phyloP scores from a whole-genome alignment of 495 filamentous ascomycete genomes.

The Trichocladium uniseriatum region DNA sequence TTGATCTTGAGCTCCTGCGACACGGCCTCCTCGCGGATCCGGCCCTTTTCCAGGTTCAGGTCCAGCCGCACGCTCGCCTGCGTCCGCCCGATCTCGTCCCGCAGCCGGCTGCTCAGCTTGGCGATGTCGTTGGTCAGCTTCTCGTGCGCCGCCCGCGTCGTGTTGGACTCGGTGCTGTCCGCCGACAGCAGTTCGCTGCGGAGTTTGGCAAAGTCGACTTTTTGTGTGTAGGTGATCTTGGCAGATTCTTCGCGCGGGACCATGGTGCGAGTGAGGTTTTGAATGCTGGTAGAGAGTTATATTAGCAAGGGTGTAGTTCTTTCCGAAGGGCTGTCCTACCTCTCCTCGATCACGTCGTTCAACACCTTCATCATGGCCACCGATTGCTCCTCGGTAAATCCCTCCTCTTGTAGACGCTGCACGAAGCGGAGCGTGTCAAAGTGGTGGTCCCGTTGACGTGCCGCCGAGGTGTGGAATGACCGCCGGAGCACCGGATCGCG shows the following conservation, averaged over 20 bases:
- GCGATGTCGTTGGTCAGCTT: conserved; percentile 88
- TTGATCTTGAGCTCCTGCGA: conserved; percentile 97
- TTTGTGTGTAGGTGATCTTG: conserved; percentile 89
- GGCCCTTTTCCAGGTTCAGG: conserved; percentile 91
- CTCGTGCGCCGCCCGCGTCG: conserved; percentile 85
- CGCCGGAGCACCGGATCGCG: conserved; percentile 27
- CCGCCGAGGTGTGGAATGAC: conserved; percentile 62
- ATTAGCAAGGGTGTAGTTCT: no score
- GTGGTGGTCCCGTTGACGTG: conserved; percentile 68
- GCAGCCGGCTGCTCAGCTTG: conserved; percentile 76
- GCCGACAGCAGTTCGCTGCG: conserved; percentile 85
- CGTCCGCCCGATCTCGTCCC: conserved; percentile 89
- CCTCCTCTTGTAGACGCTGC: conserved; percentile 77
- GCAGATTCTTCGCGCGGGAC: conserved; percentile 89
- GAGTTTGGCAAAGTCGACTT: conserved; percentile 98
- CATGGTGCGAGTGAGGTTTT: conserved; percentile 97
- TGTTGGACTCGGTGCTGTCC: conserved; percentile 80
- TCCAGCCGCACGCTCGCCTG: conserved; percentile 87
- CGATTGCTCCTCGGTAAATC: conserved; percentile 90
- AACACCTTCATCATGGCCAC: conserved; percentile 96
- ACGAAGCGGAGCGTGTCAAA: conserved; percentile 98
- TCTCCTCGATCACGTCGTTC: conserved; percentile 95
- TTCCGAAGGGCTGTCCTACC: no score
- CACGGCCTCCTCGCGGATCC: conserved; percentile 94
- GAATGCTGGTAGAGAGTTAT: conserved; percentile 60